These are phyloP conservation scores for Myochromella boudieri DNA, from an alignment of 768 basidiomycete species.

Conservation along the genomic window DNA sequence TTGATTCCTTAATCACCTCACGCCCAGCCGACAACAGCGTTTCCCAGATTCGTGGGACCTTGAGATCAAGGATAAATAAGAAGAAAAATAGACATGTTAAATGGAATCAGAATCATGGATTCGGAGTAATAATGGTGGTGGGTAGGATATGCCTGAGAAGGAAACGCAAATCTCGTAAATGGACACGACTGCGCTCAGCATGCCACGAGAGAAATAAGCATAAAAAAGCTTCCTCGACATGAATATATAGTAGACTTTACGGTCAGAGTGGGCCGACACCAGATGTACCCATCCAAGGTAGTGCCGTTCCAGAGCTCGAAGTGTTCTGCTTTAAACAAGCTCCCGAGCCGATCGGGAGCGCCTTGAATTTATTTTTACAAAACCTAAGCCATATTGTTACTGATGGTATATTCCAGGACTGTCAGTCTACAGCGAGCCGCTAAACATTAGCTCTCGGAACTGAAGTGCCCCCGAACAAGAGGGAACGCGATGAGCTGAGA, in stretches of 20 bases:
- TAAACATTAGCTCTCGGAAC: not conserved
- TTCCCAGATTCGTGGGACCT: too few species aligned
- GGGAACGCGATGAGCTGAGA: not conserved
- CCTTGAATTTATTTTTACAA: not conserved
- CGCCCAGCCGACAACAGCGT: too few species aligned
- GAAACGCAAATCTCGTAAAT: constrained; percentile 3
- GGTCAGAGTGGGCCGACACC: not conserved
- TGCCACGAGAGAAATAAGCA: not conserved
- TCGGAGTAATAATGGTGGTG: too few species aligned
- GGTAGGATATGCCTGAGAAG: too few species aligned
- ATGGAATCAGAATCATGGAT: too few species aligned
- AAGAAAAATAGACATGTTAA: too few species aligned
- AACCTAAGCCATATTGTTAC: not conserved
- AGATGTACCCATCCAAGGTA: not conserved
- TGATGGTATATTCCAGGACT: not conserved
- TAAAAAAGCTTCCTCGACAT: not conserved
- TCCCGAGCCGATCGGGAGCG: constrained; percentile 7
- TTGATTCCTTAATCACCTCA: too few species aligned
- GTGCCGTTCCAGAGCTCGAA: not conserved
- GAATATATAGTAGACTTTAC: not conserved
- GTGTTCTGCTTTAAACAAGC: not conserved
- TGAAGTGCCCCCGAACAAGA: not conserved
- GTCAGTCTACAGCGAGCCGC: not conserved
- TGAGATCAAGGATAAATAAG: too few species aligned
- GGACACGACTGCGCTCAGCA: not conserved